Evolutionary conservation across 257 asterid genomes (phyloP), one percentile per base, ranked within the genome.

Genomic region (Cruciata laevipes): DNA sequence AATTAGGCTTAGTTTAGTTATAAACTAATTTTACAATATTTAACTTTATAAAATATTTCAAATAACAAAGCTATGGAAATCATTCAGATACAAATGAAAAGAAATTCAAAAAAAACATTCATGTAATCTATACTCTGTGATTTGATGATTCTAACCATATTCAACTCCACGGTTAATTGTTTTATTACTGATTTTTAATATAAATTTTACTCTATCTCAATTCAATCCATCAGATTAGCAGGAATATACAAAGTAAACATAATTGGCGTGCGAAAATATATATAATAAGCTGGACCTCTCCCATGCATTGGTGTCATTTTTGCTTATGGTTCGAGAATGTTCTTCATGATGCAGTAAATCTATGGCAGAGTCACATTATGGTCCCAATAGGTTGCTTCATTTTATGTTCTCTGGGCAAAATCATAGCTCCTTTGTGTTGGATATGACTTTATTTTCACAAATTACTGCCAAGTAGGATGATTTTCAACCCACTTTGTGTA

Each of bases 321-420:
- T 20, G 1, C 6, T 53, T 12, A 18, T 53, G 60, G 25, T 4
- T 53, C 21, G 8, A 47, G 20, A 47, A 37, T 4, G 21, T 16
- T 13, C 17, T 42, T 42, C 51, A 42, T 42, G 51, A 11, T 42
- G 51, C 51, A 47, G 20, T 14, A 47, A 17, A 47, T 47, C 60
- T 20, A n/a, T 17, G 1, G 25, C 6, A 20, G 59, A 16, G 59
- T 14, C 60, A 20, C 9, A 53, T n/a, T 53, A n/a, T 72, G 75
- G 71, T 65, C 75, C 71, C 70, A 10, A 25, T 5, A 40, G 44
- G 60, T 27, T 71, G 75, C 66, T 64, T 64, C 66, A 42, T 35
- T 53, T 53, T 25, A 58, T 11, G 35, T 30, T 55, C 21, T 17
- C 7, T 6, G 11, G 27, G 16, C 56, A 8, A 63, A 47, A 38